Percentiles rank a stretch among this genome's conserved stretches.
These are phyloP conservation scores for Corniculantispora saksenae DNA, from an alignment of 2,329 filamentous ascomycete genomes.

Conservation along the genomic window DNA sequence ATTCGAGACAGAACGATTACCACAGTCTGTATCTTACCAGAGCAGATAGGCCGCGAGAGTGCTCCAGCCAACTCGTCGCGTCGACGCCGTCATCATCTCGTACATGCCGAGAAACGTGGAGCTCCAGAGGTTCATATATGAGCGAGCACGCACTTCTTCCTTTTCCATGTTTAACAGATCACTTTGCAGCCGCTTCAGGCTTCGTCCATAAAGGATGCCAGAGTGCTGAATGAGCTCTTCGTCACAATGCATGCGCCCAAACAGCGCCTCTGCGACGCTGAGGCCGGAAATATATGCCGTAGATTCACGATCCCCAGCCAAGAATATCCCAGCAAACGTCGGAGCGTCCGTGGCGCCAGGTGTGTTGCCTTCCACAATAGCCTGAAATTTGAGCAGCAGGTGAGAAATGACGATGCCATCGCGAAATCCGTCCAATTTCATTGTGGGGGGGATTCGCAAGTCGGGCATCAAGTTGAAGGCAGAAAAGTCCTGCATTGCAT, in stretches of 20 bases:
- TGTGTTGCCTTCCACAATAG: background rate
- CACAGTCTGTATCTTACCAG: background rate
- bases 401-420: conserved; percentile 10
- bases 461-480: background rate
- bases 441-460: background rate
- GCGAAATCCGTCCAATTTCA: conserved; percentile 1
- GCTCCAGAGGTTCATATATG: conserved; percentile 21
- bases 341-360: conserved; percentile 13
- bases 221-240: conserved; percentile 14
- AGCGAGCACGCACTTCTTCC: conserved; percentile 4
- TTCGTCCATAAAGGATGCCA: conserved; percentile 16
- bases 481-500: background rate
- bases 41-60: background rate
- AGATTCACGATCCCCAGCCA: conserved; percentile 13
- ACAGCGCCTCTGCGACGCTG: conserved; percentile 19
- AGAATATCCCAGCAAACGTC: conserved; percentile 19
- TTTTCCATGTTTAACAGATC: conserved; percentile 18
- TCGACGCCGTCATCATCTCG: conserved; percentile 20
- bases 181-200: background rate
- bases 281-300: conserved; percentile 21
- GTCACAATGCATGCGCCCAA: conserved; percentile 20
- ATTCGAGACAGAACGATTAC: background rate
- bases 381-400: conserved; percentile 7
- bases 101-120: conserved; percentile 20
- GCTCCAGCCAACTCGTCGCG: conserved; percentile 15